phyloP scores from a whole-genome alignment of 192 early-diverging fungal species.

The Haplosporangium gracile region DNA sequence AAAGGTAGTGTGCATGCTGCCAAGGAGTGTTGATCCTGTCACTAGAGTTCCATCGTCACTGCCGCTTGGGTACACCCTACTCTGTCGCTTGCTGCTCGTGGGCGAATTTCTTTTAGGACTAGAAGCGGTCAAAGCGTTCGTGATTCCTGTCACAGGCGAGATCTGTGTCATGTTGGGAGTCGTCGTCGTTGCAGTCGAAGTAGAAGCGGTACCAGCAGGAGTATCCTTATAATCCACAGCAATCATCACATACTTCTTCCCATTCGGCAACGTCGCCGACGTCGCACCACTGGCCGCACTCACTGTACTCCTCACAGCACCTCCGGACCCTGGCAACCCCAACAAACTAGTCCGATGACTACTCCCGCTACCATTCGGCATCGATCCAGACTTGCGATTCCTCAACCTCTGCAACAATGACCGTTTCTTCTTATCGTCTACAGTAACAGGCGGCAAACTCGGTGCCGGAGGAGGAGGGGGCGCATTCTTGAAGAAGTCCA shows the following conservation, averaged over 20 bases:
- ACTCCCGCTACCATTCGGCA: background rate
- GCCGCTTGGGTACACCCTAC: background rate
- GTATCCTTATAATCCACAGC: conserved; percentile 45
- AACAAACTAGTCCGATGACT: background rate
- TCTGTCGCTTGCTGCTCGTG: conserved; percentile 10
- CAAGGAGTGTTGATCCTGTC: conserved; percentile 9
- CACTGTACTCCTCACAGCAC: background rate
- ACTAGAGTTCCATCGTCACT: background rate
- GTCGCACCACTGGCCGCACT: background rate
- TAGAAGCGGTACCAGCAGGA: background rate
- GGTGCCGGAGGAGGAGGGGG: conserved; percentile 26
- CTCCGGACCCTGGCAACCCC: background rate
- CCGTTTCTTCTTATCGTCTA: conserved; percentile 46
- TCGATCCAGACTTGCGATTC: conserved; percentile 14
- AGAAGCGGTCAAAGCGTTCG: background rate
- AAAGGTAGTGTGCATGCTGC: conserved; percentile 12
- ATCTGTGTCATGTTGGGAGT: background rate
- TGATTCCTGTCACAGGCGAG: background rate
- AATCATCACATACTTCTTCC: conserved; percentile 55
- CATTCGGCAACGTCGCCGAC: conserved; percentile 36
- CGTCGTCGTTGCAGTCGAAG: background rate
- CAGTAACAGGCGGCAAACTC: conserved; percentile 7
- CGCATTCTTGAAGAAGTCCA: conserved; percentile 45
- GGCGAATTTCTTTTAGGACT: background rate
- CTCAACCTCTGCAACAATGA: conserved; percentile 36